phyloP scores from a whole-genome alignment of 2,329 filamentous ascomycete species.

The Periconia macrospinosa region DNA sequence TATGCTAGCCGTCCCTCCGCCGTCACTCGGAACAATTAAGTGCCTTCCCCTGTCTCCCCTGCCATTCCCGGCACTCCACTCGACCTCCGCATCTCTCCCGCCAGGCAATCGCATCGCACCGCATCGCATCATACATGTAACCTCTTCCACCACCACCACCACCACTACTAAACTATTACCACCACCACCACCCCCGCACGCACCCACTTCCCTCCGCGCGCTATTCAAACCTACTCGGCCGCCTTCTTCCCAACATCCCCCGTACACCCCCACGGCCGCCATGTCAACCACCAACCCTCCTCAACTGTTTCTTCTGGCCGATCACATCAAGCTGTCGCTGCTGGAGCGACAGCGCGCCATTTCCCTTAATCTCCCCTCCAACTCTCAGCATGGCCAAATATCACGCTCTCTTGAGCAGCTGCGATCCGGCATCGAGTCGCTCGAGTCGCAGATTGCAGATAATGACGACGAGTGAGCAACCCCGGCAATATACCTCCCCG shows the following conservation, averaged over 20 bases:
- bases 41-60: not conserved
- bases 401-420: slow-evolving; percentile 86
- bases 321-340: slow-evolving; percentile 95
- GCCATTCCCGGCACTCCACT: not conserved
- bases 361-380: slow-evolving; percentile 74
- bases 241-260: slow-evolving; percentile 4
- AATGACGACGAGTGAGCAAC: slow-evolving; percentile 54
- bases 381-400: slow-evolving; percentile 85
- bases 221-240: slow-evolving; percentile 1
- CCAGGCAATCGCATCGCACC: too few relatives aligned
- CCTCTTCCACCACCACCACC: not conserved
- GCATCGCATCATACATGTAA: too few relatives aligned
- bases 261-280: slow-evolving; percentile 19
- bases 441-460: slow-evolving; percentile 67
- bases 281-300: slow-evolving; percentile 56
- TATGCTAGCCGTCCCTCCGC: too few relatives aligned
- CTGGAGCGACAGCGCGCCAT: slow-evolving; percentile 88
- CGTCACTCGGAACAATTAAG: too few relatives aligned
- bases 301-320: slow-evolving; percentile 88
- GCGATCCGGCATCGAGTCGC: slow-evolving; percentile 72
- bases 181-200: too few relatives aligned
- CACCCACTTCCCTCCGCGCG: too few relatives aligned
- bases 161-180: not conserved
- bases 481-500: not conserved
- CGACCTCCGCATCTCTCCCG: not conserved